These are phyloP conservation scores for Penicillium sp. DNA, from an alignment of 2,329 filamentous ascomycete genomes.

Conservation along the genomic window DNA sequence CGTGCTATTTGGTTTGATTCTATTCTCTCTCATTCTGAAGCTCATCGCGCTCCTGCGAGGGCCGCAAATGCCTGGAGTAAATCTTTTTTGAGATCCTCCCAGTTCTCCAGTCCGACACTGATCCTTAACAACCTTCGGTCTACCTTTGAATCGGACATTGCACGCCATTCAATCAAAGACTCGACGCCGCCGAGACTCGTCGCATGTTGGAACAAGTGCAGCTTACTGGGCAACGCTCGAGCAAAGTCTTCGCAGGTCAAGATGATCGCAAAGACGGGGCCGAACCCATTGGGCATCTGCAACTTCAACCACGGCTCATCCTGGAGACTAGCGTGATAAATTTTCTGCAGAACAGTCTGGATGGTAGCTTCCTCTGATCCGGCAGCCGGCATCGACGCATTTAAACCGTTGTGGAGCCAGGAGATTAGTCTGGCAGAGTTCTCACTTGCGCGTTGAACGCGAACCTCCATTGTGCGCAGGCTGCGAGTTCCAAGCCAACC, in stretches of 20 bases:
- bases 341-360: slow-evolving; percentile 54
- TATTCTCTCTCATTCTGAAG: not conserved
- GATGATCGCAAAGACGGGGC: slow-evolving; percentile 78
- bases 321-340: slow-evolving; percentile 80
- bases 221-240: slow-evolving; percentile 68
- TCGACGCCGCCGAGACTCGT: slow-evolving; percentile 93
- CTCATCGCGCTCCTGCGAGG: slow-evolving; percentile 3
- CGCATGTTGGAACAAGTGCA: slow-evolving; percentile 85
- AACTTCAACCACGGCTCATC: slow-evolving; percentile 68
- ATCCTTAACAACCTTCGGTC: slow-evolving; percentile 72
- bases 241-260: slow-evolving; percentile 62
- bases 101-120: slow-evolving; percentile 80
- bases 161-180: slow-evolving; percentile 92
- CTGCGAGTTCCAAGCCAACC: slow-evolving; percentile 86
- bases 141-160: slow-evolving; percentile 74
- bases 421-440: slow-evolving; percentile 67
- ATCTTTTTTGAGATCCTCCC: slow-evolving; percentile 79
- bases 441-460: slow-evolving; percentile 70
- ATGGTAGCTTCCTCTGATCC: slow-evolving; percentile 46
- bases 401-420: slow-evolving; percentile 62
- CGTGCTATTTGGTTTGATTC: not conserved
- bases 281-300: slow-evolving; percentile 91
- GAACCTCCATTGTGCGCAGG: slow-evolving; percentile 76
- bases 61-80: slow-evolving; percentile 62
- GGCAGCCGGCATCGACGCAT: slow-evolving; percentile 34